Conservation (phyloP, 495 filamentous ascomycete species). For the Penicillium diatomitis region DNA sequence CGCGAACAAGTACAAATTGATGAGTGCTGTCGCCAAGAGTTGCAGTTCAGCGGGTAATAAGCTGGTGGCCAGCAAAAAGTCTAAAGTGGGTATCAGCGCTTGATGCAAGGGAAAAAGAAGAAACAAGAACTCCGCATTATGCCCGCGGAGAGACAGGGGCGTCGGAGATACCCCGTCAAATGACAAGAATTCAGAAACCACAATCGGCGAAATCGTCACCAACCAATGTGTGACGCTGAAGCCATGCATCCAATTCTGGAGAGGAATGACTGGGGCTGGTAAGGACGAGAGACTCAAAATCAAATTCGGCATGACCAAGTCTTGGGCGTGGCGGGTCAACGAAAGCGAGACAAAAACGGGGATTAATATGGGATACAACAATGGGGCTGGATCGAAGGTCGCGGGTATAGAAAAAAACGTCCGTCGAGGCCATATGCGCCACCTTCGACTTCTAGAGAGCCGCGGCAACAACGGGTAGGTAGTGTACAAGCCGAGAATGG, state of each 20-base stretch:
- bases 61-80: constrained; percentile 78
- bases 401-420: constrained; percentile 49
- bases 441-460: constrained; percentile 14
- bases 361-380: constrained; percentile 74
- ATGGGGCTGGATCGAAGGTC: constrained; percentile 80
- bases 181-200: constrained; percentile 38
- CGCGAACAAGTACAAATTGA: constrained; percentile 73
- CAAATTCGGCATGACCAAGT: constrained; percentile 65
- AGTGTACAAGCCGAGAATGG: constrained; percentile 35
- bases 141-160: constrained; percentile 30
- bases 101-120: constrained; percentile 82
- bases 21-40: constrained; percentile 69
- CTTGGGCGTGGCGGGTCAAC: constrained; percentile 47
- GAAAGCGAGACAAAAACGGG: constrained; percentile 73
- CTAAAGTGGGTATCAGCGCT: constrained; percentile 61
- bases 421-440: constrained; percentile 19
- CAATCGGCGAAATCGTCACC: constrained; percentile 53
- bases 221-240: constrained; percentile 63
- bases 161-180: constrained; percentile 17
- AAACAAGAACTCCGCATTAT: constrained; percentile 52
- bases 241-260: constrained; percentile 41
- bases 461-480: constrained; percentile 37
- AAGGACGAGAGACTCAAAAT: constrained; percentile 71
- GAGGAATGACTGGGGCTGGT: constrained; percentile 63
- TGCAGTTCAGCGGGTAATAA: constrained; percentile 80